phyloP scores from a whole-genome alignment of 176 grass and related monocot genomes.

The Oryza glumipatula region DNA sequence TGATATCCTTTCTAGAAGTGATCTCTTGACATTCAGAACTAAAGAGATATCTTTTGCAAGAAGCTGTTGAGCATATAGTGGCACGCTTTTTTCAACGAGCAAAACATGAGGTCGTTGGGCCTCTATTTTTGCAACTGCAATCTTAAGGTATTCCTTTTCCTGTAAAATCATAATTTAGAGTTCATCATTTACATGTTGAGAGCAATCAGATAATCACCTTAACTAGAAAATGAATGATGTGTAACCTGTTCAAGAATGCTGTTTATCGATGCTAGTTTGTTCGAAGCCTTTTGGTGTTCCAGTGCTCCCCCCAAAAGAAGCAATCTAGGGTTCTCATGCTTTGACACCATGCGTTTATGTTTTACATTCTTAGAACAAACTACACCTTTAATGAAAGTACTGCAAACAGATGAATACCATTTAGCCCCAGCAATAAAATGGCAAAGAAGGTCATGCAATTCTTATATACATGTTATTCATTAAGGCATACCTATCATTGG shows the following conservation, averaged over 20 bases:
- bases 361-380: conserved; percentile 99
- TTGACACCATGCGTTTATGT: conserved; percentile 95
- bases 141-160: conserved; percentile 90
- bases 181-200: conserved; percentile 32
- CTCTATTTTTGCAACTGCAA: conserved; percentile 73
- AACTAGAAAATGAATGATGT: conserved; percentile 14
- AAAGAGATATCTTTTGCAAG: conserved; percentile 92
- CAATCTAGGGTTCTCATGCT: conserved; percentile 88
- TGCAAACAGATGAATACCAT: conserved; percentile 57
- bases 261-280: conserved; percentile 88
- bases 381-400: conserved; percentile 86
- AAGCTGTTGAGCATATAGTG: conserved; percentile 82
- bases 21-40: conserved; percentile 89
- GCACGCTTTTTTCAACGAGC: conserved; percentile 94
- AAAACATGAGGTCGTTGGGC: conserved; percentile 80
- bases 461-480: conserved; percentile 10
- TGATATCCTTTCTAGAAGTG: conserved; percentile 92
- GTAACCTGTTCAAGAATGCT: conserved; percentile 77
- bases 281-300: conserved; percentile 81
- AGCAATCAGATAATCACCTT: conserved; percentile 28
- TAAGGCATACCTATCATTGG: conserved; percentile 77
- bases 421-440: conserved; percentile 47
- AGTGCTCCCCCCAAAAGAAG: conserved; percentile 94
- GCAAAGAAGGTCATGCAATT: conserved; percentile 7
- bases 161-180: conserved; percentile 43